A percentile compares a stretch with the other conserved stretches of the same genome.
Evolutionary conservation across 2,329 filamentous ascomycete genomes (phyloP).

Genomic region (Rhinocladiella similis): DNA sequence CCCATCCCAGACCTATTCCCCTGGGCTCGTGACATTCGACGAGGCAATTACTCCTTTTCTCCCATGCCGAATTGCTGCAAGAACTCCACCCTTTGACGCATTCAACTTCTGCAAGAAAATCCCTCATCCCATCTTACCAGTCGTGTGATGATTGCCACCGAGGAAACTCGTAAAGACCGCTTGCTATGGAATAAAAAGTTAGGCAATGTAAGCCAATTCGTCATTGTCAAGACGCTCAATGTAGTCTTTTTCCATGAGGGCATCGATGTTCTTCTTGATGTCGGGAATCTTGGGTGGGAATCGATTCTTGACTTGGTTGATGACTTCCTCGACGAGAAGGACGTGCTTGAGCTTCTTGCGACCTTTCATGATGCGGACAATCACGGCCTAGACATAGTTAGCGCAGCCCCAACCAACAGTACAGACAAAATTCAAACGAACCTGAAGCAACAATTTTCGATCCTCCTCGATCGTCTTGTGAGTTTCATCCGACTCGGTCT

Average conservation of each 20-base stretch:
- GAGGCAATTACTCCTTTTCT: not conserved
- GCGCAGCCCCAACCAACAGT: constrained; percentile 28
- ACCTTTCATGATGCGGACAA: constrained; percentile 99
- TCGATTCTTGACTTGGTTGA: constrained; percentile 87
- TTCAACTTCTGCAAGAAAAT: not conserved
- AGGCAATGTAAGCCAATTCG: constrained; percentile 91
- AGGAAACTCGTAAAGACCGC: not conserved
- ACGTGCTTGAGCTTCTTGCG: constrained; percentile 98
- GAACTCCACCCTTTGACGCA: not conserved
- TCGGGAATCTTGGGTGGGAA: constrained; percentile 92
- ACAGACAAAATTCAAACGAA: constrained; percentile 52
- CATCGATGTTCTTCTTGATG: constrained; percentile 99
- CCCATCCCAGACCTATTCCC: not conserved
- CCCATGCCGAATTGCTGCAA: not conserved
- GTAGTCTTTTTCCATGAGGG: constrained; percentile 97
- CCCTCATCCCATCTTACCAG: not conserved
- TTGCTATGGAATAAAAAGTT: constrained; percentile 35
- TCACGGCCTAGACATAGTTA: constrained; percentile 70
- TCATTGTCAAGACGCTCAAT: constrained; percentile 93
- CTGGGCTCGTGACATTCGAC: not conserved
- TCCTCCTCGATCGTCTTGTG: constrained; percentile 99
- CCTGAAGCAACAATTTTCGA: constrained; percentile 92
- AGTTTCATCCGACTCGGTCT: constrained; percentile 93
- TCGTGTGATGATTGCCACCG: not conserved
- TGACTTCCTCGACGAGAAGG: constrained; percentile 90